Evolutionary conservation across 345 rosid species (phyloP), one percentile per base, ranked within the genome.

Genomic region (Moricandia arvensis): DNA sequence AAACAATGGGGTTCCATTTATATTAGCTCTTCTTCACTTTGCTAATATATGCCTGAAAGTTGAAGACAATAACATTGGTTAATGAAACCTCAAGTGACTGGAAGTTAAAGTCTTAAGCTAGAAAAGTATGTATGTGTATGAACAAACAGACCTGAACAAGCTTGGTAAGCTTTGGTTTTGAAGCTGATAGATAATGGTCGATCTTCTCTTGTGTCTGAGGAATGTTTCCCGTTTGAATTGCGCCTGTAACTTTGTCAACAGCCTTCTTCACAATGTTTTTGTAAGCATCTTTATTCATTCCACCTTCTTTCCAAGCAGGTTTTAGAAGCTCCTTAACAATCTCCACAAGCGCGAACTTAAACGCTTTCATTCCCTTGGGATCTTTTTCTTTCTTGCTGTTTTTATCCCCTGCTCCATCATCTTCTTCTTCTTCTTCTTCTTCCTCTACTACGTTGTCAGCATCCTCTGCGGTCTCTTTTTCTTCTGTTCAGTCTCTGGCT

Each of bases 231-330:
- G 78, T 87, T 79, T 90, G 93, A 81, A 95, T 75, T 4, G 97
- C 83, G 15, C 87, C 82, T 1, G 91, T 92, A 59, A 95, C 98
- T 83, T 95, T 95, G 72, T 90, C 97, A 6, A 95, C 99, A 27
- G 87, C 99, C 74, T 90, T 95, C 91, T 93, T 95, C 73, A 92
- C 99, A 45, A 92, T 88, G 82, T 86, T 90, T 82, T 95, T 95
- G 87, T 92, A 92, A 16, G 84, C 89, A 17, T 95, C 97, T 82
- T 95, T 95, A 80, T 82, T 87, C 71, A 95, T 76, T 66, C 88
- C 96, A 59, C 98, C 98, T 72, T 90, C 99, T 85, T 87, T 95
- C 98, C 98, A 95, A 13, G 87, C 68, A 47, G 99, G 98, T 80
- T 95, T 95, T 60, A 95, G 78, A 71, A 89, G 87, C 80, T 92